Percentiles rank a stretch among this genome's conserved stretches.
Conservation (phyloP, 1,284 basidiomycete genomes). For the Papiliotrema nemorosa region DNA sequence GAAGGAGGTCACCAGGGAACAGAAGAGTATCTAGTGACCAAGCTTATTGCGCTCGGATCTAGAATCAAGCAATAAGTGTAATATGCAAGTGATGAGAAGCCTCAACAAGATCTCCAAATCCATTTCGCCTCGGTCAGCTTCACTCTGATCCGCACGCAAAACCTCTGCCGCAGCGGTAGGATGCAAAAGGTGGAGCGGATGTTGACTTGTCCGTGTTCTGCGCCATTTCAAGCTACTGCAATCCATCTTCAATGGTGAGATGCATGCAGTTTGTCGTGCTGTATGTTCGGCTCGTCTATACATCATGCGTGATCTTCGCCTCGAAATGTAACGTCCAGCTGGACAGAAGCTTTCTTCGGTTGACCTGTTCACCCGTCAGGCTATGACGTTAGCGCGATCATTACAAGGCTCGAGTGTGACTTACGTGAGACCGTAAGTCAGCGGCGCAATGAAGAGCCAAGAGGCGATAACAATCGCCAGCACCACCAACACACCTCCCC, state of each 20-base stretch:
- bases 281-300: background rate
- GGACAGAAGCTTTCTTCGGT: conserved; percentile 43
- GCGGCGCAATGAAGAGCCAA: conserved; percentile 73
- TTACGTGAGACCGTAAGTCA: conserved; percentile 90
- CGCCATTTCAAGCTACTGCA: no score
- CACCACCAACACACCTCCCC: conserved; percentile 58
- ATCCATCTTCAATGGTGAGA: no score
- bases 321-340: conserved; percentile 50
- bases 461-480: conserved; percentile 61
- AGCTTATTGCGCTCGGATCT: conserved; percentile 38
- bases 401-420: no score
- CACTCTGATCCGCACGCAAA: no score
- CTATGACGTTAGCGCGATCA: conserved; percentile 14
- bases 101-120: no score
- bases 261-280: no score
- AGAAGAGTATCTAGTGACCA: conserved; percentile 43
- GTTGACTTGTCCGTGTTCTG: no score
- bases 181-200: no score
- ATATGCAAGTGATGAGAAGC: no score
- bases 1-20: conserved; percentile 44
- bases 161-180: no score
- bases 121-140: no score
- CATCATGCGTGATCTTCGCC: conserved; percentile 22
- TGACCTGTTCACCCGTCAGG: conserved; percentile 46
- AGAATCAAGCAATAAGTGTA: no score